phyloP scores from a whole-genome alignment of 1,284 basidiomycete species.

The Naganishia sp. region DNA sequence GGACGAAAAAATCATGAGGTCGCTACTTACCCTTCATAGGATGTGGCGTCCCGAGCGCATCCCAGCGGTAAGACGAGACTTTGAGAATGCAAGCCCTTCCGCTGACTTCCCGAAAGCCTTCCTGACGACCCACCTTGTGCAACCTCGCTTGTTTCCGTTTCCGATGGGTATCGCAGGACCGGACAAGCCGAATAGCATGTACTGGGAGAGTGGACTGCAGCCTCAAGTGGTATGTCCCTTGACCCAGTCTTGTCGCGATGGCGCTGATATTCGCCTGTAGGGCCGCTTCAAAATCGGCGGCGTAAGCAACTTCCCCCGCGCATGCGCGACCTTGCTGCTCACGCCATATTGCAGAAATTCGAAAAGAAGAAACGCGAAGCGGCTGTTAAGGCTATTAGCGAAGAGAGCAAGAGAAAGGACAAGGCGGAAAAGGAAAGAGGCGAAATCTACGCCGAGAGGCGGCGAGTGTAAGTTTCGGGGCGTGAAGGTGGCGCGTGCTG shows the following conservation, averaged over 20 bases:
- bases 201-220: slow-evolving; percentile 33
- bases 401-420: slow-evolving; percentile 29
- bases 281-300: slow-evolving; percentile 32
- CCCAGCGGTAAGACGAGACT: slow-evolving; percentile 25
- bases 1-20: background rate
- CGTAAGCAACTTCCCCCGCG: background rate
- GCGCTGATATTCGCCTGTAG: background rate
- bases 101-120: slow-evolving; percentile 17
- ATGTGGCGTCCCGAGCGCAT: slow-evolving; percentile 32
- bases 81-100: too few species aligned
- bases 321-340: background rate
- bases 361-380: slow-evolving; percentile 31
- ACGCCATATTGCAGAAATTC: slow-evolving; percentile 16
- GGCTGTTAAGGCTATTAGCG: slow-evolving; percentile 21
- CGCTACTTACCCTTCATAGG: background rate
- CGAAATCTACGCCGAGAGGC: slow-evolving; percentile 30
- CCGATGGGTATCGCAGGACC: slow-evolving; percentile 29
- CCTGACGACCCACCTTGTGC: slow-evolving; percentile 23
- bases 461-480: slow-evolving; percentile 23
- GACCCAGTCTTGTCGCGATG: background rate
- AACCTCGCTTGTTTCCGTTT: slow-evolving; percentile 32
- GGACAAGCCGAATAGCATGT: slow-evolving; percentile 28
- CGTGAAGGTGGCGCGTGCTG: background rate
- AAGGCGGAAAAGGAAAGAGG: slow-evolving; percentile 29
- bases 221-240: slow-evolving; percentile 29